Base-by-base conservation (phyloP, 371 early-diverging fungal species). In the Mucor ambiguus region DNA sequence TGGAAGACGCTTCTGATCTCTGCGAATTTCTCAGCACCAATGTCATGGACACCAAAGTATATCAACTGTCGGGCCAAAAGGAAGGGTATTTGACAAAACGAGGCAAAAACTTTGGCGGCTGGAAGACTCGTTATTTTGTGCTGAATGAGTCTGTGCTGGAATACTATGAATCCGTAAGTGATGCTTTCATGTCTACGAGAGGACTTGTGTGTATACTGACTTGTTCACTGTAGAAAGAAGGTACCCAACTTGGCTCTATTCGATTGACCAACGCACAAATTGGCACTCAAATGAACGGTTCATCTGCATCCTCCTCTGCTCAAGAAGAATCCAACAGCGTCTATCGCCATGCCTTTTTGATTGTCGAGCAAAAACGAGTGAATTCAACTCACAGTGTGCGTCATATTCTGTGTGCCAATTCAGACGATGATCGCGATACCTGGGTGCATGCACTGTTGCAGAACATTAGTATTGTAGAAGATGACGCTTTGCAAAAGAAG, bases 21-120 rank as follows among this genome's bases (percentile, higher is more conserved):
- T 81, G 89, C 54, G 87, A 91, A 61, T 94, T 95, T 64, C 71
- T 95, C 35, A 89, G 90, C 61, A 89, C 89, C 20, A 83, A 90
- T 68, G 80, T 90, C 18, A 71, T 88, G 11, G 87, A 85, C 29
- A 76, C 74, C 29, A 72, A 75, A 22, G 57, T 67, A 0, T 68
- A 64, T 38, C 67, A 62, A 65, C 69, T 69, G 70, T 20, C 67
- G 2, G 73, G 71, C 14, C 67, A 67, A 48, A 93, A 90, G 66
- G 94, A 93, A 77, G 95, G 95, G 0, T 92, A 89, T 65, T 77
- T 95, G 55, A 87, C 89, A 46, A 95, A 95, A 72, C 85, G 89
- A 74, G 95, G 94, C 37, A 93, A 93, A 72, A 92, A 89, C 76
- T 93, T 93, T 88, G 94, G 94, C 52, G 91, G 92, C 10, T 94